A percentile compares a stretch with the other conserved stretches of the same genome.
Conservation (phyloP, 768 basidiomycete species). For the Leccinum subgranulosum region DNA sequence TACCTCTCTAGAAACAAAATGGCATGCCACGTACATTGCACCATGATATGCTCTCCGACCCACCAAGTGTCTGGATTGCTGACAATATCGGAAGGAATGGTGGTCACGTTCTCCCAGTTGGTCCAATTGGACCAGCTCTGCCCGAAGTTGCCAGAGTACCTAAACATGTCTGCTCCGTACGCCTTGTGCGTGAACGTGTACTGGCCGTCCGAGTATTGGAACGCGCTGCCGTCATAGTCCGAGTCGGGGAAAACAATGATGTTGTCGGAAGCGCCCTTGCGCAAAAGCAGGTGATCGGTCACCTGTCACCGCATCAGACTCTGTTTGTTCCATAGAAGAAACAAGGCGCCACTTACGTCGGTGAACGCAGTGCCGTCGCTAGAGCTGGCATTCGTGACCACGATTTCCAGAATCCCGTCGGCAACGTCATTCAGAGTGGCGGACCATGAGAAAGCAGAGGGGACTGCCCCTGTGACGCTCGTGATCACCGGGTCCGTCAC, state of each 20-base stretch:
- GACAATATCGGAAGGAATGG: slow-evolving; percentile 60
- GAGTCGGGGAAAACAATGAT: slow-evolving; percentile 83
- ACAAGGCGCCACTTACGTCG: slow-evolving; percentile 45
- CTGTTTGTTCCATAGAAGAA: not conserved
- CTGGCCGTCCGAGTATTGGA: slow-evolving; percentile 55
- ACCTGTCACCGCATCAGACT: slow-evolving; percentile 35
- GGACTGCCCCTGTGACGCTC: slow-evolving; percentile 49
- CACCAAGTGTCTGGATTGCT: slow-evolving; percentile 53
- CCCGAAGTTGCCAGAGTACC: slow-evolving; percentile 87
- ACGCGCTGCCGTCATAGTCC: slow-evolving; percentile 68
- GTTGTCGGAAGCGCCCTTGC: slow-evolving; percentile 75
- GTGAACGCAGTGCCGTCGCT: slow-evolving; percentile 43
- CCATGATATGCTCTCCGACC: slow-evolving; percentile 80
- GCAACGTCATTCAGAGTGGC: slow-evolving; percentile 72
- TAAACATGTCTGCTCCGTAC: slow-evolving; percentile 80
- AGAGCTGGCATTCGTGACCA: slow-evolving; percentile 54
- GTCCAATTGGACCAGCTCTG: slow-evolving; percentile 81
- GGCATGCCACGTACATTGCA: slow-evolving; percentile 64
- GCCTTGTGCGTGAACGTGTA: slow-evolving; percentile 82
- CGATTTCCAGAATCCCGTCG: slow-evolving; percentile 80
- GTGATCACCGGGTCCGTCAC: slow-evolving; percentile 49
- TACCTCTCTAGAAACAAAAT: not conserved
- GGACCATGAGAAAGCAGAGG: slow-evolving; percentile 70
- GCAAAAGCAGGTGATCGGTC: slow-evolving; percentile 74
- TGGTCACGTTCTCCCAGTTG: slow-evolving; percentile 71